Conservation (phyloP, 805 yeast genomes). For the Zygosaccharomyces bailii region DNA sequence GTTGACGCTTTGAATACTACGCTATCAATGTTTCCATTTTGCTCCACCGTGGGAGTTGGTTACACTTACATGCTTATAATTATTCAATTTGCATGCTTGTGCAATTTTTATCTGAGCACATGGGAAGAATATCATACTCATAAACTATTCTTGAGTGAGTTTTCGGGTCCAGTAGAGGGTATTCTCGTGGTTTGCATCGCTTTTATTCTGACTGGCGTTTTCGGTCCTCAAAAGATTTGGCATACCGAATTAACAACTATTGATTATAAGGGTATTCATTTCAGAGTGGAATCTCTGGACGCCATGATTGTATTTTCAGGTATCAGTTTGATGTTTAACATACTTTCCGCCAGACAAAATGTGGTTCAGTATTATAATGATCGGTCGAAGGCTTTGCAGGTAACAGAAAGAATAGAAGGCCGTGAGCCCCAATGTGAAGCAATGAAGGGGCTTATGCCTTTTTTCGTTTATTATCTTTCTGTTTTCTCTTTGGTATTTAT, state of each 20-base stretch:
- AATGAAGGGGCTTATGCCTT: slow-evolving; percentile 63
- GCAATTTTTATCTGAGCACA: slow-evolving; percentile 83
- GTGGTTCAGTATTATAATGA: slow-evolving; percentile 47
- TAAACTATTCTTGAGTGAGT: slow-evolving; percentile 66
- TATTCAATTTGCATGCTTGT: slow-evolving; percentile 68
- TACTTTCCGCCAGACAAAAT: slow-evolving; percentile 61
- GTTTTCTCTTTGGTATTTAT: slow-evolving; percentile 46
- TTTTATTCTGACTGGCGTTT: slow-evolving; percentile 59
- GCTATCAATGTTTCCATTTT: slow-evolving; percentile 68
- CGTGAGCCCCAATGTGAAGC: slow-evolving; percentile 33
- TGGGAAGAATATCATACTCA: slow-evolving; percentile 97
- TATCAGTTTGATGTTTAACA: slow-evolving; percentile 58
- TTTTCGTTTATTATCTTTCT: slow-evolving; percentile 50
- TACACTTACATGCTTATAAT: slow-evolving; percentile 56
- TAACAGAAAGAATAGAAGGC: slow-evolving; percentile 17
- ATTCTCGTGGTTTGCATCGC: slow-evolving; percentile 58
- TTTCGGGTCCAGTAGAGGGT: slow-evolving; percentile 96
- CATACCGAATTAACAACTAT: slow-evolving; percentile 39
- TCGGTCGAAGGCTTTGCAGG: slow-evolving; percentile 29
- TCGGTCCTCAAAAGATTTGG: slow-evolving; percentile 69
- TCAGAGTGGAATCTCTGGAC: slow-evolving; percentile 43
- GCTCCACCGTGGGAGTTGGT: slow-evolving; percentile 75
- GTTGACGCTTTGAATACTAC: slow-evolving; percentile 74
- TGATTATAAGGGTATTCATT: slow-evolving; percentile 11
- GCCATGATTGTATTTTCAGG: slow-evolving; percentile 55